phyloP scores from a whole-genome alignment of 257 asterid genomes.

The Solanum chiquidenum region DNA sequence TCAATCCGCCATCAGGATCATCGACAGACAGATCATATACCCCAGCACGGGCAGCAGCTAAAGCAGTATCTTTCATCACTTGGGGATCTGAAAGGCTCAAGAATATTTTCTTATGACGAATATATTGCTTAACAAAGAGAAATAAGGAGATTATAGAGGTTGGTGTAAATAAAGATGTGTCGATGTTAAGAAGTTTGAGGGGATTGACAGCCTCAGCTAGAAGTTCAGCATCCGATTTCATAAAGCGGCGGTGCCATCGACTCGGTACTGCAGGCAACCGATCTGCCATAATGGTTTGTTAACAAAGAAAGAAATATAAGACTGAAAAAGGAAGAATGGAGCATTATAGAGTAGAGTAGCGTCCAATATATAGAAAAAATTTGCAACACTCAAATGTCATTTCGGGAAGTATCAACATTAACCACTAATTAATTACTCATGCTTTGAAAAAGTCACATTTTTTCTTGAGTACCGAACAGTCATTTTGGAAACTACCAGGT shows the following conservation, averaged over 20 bases:
- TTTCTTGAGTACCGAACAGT: no score
- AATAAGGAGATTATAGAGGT: neutral
- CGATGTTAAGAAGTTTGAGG: neutral
- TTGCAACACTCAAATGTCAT: no score
- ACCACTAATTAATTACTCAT: no score
- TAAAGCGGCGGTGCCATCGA: neutral
- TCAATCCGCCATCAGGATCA: neutral
- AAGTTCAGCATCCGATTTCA: neutral
- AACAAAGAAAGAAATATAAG: no score
- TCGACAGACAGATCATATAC: neutral
- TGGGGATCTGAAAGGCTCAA: neutral
- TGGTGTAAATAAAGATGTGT: neutral
- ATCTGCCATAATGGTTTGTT: no score
- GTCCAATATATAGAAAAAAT: no score
- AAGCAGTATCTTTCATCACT: neutral
- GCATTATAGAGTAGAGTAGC: no score
- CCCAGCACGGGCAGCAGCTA: neutral
- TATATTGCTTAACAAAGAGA: neutral
- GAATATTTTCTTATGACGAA: neutral
- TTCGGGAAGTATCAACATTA: no score
- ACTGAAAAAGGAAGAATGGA: no score
- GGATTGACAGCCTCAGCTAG: neutral
- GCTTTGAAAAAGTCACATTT: no score
- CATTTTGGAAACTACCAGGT: no score
- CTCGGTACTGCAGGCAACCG: no score